A percentile compares a stretch with the other conserved stretches of the same genome.
These are phyloP conservation scores for Pythium myriotylum DNA, from an alignment of 352 stramenopile species.

Conservation along the genomic window DNA sequence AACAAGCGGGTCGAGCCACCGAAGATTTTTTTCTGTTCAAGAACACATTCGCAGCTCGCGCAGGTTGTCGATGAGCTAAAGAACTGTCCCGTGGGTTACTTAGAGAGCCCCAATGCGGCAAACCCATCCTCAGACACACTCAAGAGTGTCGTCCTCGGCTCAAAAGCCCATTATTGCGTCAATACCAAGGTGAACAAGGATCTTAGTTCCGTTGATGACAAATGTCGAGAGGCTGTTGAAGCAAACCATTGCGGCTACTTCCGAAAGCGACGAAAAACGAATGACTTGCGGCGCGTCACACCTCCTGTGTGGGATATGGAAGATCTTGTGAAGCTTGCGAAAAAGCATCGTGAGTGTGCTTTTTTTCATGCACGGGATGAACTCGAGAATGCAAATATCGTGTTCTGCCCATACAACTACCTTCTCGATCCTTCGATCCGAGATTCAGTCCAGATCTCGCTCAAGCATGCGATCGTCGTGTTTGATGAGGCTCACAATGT, in stretches of 20 bases:
- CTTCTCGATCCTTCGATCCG: slow-evolving; percentile 80
- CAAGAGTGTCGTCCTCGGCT: slow-evolving; percentile 82
- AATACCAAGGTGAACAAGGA: slow-evolving; percentile 75
- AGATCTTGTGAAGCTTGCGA: slow-evolving; percentile 70
- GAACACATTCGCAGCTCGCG: slow-evolving; percentile 83
- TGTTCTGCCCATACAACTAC: slow-evolving; percentile 92
- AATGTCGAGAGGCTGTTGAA: slow-evolving; percentile 65
- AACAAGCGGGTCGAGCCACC: slow-evolving; percentile 45
- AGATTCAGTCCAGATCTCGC: slow-evolving; percentile 61
- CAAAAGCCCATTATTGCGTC: slow-evolving; percentile 81
- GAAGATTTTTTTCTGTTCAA: slow-evolving; percentile 88
- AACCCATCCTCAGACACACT: slow-evolving; percentile 45
- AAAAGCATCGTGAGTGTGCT: slow-evolving; percentile 78
- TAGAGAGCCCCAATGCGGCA: slow-evolving; percentile 40
- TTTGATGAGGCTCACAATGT: slow-evolving; percentile 89
- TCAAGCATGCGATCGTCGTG: slow-evolving; percentile 78
- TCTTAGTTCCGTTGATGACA: slow-evolving; percentile 66
- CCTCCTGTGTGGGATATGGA: slow-evolving; percentile 87
- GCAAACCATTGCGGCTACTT: slow-evolving; percentile 59
- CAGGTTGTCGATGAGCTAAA: slow-evolving; percentile 85
- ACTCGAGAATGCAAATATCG: slow-evolving; percentile 65
- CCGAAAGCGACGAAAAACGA: slow-evolving; percentile 53
- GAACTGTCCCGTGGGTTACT: slow-evolving; percentile 67
- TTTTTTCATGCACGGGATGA: slow-evolving; percentile 70
- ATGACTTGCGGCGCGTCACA: slow-evolving; percentile 47